Base-by-base conservation (phyloP, 2,329 filamentous ascomycete species). In the Plenodomus lindquistii region DNA sequence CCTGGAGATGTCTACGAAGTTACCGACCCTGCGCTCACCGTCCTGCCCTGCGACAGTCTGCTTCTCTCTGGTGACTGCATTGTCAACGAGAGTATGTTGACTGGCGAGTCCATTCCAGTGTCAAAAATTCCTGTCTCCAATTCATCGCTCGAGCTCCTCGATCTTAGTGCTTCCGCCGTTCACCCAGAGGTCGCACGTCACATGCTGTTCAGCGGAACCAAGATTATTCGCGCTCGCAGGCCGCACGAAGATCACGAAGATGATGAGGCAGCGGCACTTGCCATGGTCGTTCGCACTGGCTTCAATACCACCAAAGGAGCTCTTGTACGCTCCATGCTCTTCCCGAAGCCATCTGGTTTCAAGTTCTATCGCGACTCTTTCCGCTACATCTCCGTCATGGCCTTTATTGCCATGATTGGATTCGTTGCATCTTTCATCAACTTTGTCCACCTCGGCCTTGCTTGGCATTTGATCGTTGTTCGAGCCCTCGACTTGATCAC, bases 1-100 rank as follows among this genome's bases (percentile, higher is more conserved):
- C 94, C 95, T 1, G 94, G 94, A 24, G 94, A 99, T 70, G 86
- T 99, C 6, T 99, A 96, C 73, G 94, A 99, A 77, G 83, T 99
- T 41, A 97, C 93, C 48, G 95, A 99, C 71, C 94, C 94, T 2
- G 91, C 87, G 15, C 78, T 99, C 20, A 84, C 84, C 3, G 89
- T 96, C 61, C 88, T 97, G 54, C 94, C 94, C 1, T 94, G 90
- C 64, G 94, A 99, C 71, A 96, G 93, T 70, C 77, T 99, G 27
- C 77, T 99, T 5, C 80, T 99, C 0, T 90, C 89, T 43, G 95
- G 94, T 35, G 95, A 99, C 73, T 97, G 92, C 65, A 97, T 99
- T 54, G 92, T 99, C 57, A 99, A 99, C 65, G 94, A 99, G 74
- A 97, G 94, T 75, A 99, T 99, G 94, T 83, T 99, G 29, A 99